Conservation (phyloP, 129 eudicot genomes). For the Calendula officinalis region DNA sequence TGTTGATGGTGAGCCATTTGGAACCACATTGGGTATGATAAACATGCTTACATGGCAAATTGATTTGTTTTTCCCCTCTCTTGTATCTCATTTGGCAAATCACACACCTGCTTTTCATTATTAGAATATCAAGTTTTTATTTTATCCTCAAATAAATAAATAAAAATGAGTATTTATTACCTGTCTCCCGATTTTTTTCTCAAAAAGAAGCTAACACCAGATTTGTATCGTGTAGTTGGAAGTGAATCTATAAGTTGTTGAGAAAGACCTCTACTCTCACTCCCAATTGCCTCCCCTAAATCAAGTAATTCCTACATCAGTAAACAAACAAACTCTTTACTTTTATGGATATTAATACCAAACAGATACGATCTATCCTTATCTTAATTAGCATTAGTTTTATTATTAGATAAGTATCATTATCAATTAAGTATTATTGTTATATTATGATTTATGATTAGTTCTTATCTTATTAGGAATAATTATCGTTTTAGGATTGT, state of each 20-base stretch:
- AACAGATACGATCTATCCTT: too few species aligned
- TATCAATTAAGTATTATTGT: too few species aligned
- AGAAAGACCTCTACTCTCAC: conserved; percentile 84
- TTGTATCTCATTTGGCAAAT: conserved; percentile 88
- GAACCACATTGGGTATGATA: conserved; percentile 76
- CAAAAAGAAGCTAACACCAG: conserved; percentile 64
- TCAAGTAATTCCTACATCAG: conserved; percentile 74
- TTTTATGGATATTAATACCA: neutral
- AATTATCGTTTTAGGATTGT: too few species aligned
- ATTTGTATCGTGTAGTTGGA: conserved; percentile 72
- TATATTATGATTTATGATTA: too few species aligned
- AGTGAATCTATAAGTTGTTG: conserved; percentile 72
- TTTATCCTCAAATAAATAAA: neutral
- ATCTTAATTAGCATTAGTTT: too few species aligned
- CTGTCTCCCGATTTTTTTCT: conserved; percentile 67
- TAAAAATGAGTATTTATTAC: conserved; percentile 20
- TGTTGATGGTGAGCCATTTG: conserved; percentile 90
- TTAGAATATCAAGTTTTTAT: neutral
- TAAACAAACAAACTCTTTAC: neutral
- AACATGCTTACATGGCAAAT: conserved; percentile 86
- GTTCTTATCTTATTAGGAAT: too few species aligned
- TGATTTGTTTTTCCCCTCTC: conserved; percentile 82
- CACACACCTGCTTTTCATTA: conserved; percentile 57
- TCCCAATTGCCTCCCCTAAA: conserved; percentile 90
- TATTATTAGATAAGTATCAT: too few species aligned